These are phyloP conservation scores for Phellinidium pouzarii DNA, from an alignment of 1,284 basidiomycete genomes.

Conservation along the genomic window DNA sequence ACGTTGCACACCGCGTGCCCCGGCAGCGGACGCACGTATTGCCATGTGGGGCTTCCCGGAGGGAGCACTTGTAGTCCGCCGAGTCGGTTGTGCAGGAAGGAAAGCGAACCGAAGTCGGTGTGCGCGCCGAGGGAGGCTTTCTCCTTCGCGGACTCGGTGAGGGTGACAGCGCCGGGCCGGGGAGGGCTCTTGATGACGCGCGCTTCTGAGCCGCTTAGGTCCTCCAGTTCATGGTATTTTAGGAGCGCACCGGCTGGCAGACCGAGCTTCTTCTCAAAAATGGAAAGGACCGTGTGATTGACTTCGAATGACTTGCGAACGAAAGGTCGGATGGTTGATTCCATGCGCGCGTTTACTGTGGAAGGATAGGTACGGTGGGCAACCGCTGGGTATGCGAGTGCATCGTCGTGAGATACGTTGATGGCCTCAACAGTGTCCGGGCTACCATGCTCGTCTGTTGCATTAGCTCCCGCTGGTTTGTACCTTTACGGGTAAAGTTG, in stretches of 20 bases:
- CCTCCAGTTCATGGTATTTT: conserved; percentile 38
- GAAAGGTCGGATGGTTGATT: conserved; percentile 44
- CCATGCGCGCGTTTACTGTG: conserved; percentile 44
- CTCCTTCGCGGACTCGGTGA: conserved; percentile 41
- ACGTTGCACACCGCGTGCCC: conserved; percentile 55
- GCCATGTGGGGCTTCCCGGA: conserved; percentile 55
- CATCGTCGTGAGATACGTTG: conserved; percentile 62
- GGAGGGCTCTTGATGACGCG: background rate
- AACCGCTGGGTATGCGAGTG: conserved; percentile 44
- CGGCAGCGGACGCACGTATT: conserved; percentile 49
- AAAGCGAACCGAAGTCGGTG: conserved; percentile 41
- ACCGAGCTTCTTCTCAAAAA: conserved; percentile 51
- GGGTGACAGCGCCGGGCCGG: no score
- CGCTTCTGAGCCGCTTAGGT: conserved; percentile 20
- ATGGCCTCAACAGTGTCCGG: conserved; percentile 57
- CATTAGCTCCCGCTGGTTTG: conserved; percentile 56
- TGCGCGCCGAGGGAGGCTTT: conserved; percentile 51
- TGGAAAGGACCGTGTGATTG: conserved; percentile 44
- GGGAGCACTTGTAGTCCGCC: conserved; percentile 66
- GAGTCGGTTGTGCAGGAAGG: conserved; percentile 60
- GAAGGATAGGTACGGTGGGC: conserved; percentile 50
- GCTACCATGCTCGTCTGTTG: conserved; percentile 29
- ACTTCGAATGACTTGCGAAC: conserved; percentile 49
- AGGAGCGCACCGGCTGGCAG: conserved; percentile 45
- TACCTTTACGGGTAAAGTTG: conserved; percentile 36